Evolutionary conservation across 75 land plant species (phyloP).

Genomic region (Gnetum montanum): DNA sequence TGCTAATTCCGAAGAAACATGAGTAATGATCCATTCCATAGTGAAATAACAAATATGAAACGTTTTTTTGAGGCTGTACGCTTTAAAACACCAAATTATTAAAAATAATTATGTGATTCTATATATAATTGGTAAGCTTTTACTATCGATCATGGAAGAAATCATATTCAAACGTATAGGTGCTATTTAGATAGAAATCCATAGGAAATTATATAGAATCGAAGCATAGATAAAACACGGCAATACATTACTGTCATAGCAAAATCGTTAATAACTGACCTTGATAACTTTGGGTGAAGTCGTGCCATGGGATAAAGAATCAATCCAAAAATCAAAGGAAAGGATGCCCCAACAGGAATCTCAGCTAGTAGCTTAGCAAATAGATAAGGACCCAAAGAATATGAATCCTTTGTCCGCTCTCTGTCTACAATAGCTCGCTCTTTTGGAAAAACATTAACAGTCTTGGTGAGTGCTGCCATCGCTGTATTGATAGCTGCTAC

Average conservation of each 20-base stretch:
- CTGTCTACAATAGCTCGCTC: conserved; percentile 87
- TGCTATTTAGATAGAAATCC: no score
- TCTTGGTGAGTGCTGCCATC: conserved; percentile 99
- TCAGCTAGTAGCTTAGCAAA: conserved; percentile 88
- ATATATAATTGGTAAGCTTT: no score
- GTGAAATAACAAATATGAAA: no score
- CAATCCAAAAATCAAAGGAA: conserved; percentile 88
- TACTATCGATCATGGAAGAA: no score
- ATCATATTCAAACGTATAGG: no score
- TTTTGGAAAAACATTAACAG: conserved; percentile 97
- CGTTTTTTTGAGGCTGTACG: no score
- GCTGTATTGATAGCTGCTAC: conserved; percentile 99
- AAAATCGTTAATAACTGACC: conserved; percentile 47
- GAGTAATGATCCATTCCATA: no score
- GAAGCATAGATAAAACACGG: no score
- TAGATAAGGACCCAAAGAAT: conserved; percentile 84
- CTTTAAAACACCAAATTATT: no score
- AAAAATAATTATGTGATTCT: no score
- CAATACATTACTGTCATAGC: no score
- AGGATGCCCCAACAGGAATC: conserved; percentile 89
- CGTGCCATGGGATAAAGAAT: conserved; percentile 95
- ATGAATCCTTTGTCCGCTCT: conserved; percentile 87
- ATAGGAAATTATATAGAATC: no score
- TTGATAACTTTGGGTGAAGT: conserved; percentile 69
- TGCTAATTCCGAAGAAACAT: conserved; percentile 12